Base-by-base conservation (phyloP, 2,329 filamentous ascomycete genomes). In the Penicillium corylophilum region DNA sequence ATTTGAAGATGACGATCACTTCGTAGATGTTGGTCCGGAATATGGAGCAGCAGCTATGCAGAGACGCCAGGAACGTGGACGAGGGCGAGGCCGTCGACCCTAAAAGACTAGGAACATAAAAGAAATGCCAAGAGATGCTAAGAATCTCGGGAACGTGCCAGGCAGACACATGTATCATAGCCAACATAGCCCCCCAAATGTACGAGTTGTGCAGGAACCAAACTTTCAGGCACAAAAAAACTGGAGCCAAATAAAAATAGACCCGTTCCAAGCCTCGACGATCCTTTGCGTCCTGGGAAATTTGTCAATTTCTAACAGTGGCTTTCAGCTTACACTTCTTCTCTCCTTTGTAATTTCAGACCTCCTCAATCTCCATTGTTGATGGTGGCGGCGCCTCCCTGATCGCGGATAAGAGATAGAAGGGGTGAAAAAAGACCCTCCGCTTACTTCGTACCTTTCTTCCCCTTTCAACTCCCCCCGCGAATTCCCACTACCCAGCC, bases 21-120 rank as follows among this genome's bases (percentile, higher is more conserved):
- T 91, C 48, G 86, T 91, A 40, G 87, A 91, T 67, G 79, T 85
- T 48, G 88, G 88, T 13, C 83, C 83, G 15, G 88, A 91, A 67
- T 83, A 86, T 48, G 56, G 60, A 12, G 44, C 50, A n/a, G 51
- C 49, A 41, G 49, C 56, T 51, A 31, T 46, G n/a, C 46, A 43
- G n/a, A 36, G 28, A 16, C 45, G 44, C 20, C 48, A 43, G 26
- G 58, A 56, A 15, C 29, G 46, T 10, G 65, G 70, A 41, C 60
- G 65, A 38, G 68, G 67, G 29, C 60, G 65, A 9, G 53, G 53
- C 26, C 54, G 52, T 55, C 48, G 63, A 56, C 47, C 64, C 18
- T 38, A 50, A 28, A 62, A 22, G 54, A 64, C 38, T 54, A 38
- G 4, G 5, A 39, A 39, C 23, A 18, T 6, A 38, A 22, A 22